Evolutionary conservation across 2,329 filamentous ascomycete genomes (phyloP), one percentile per base, ranked within the genome.

Genomic region (Blastomyces emzantsi): DNA sequence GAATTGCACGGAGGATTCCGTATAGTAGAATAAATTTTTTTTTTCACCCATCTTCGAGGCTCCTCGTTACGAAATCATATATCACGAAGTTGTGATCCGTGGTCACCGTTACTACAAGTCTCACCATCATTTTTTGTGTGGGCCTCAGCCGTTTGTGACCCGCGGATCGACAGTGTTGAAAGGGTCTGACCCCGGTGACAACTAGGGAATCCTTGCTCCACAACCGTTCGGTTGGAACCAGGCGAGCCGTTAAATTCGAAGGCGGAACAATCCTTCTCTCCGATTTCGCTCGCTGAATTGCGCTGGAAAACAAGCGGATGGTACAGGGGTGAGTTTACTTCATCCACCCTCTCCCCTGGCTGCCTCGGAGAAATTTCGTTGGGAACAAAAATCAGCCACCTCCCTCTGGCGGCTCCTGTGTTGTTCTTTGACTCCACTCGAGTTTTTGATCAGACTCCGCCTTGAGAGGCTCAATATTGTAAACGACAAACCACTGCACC

Each of bases 401-500:
- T 13, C 9, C 36, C 9, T 13, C 8, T 9, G 2, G 36, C 2
- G 36, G 36, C 13, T 39, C 7, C 36, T 39, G 9, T 13, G 36
- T 13, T 22, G 30, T 41, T 11, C 8, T n/a, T 41, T 43, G 25
- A 11, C 33, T 22, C 55, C 36, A 13, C 36, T 43, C 22, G 25
- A 54, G 25, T 33, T 43, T 8, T 11, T n/a, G 33, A 8, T 45
- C 36, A 11, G n/a, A 41, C 33, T 43, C 39, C 28, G n/a, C 36
- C 11, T 59, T 59, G 11, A 43, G 36, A 8, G 30, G 13, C 25
- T 3, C n/a, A n/a, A 59, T 17, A 45, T 59, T 59, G 39, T 45
- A 59, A 59, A 59, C 25, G 28, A 59, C 56, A 39, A 59, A 59
- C 56, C 56, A 36, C 22, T n/a, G 19, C 60, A 62, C 28, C 25